phyloP scores from a whole-genome alignment of 2,329 filamentous ascomycete genomes.

The Phaeosphaeriaceae sp. region DNA sequence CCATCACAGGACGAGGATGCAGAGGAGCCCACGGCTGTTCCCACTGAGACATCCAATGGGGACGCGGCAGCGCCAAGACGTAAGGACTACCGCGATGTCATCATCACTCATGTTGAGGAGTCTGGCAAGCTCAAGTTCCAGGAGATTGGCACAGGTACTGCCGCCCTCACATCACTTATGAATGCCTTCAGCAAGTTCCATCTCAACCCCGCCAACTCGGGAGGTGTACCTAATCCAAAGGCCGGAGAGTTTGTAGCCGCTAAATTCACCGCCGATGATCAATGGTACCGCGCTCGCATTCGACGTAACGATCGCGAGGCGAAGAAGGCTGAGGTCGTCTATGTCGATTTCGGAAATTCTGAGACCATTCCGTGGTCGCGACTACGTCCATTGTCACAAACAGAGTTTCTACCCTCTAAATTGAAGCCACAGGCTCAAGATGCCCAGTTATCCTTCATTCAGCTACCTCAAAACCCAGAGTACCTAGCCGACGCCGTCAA shows the following conservation, averaged over 20 bases:
- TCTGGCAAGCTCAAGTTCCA: slow-evolving; percentile 88
- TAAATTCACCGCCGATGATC: slow-evolving; percentile 84
- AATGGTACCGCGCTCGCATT: slow-evolving; percentile 94
- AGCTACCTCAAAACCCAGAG: slow-evolving; percentile 81
- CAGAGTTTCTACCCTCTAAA: slow-evolving; percentile 75
- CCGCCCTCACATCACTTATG: slow-evolving; percentile 86
- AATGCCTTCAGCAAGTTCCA: slow-evolving; percentile 90
- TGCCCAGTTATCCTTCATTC: slow-evolving; percentile 84
- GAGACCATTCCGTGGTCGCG: slow-evolving; percentile 86
- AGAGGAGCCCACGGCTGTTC: slow-evolving; percentile 53
- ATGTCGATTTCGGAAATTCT: slow-evolving; percentile 95
- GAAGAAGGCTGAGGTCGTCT: slow-evolving; percentile 86
- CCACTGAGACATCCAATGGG: slow-evolving; percentile 56
- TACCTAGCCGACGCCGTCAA: slow-evolving; percentile 78
- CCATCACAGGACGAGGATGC: slow-evolving; percentile 80
- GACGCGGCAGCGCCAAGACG: slow-evolving; percentile 66
- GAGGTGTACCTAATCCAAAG: slow-evolving; percentile 77
- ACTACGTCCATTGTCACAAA: slow-evolving; percentile 79
- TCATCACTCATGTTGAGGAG: slow-evolving; percentile 87
- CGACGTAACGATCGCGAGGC: slow-evolving; percentile 90
- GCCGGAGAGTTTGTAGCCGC: slow-evolving; percentile 90
- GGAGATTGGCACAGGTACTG: slow-evolving; percentile 84
- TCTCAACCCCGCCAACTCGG: slow-evolving; percentile 79
- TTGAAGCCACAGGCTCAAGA: slow-evolving; percentile 88
- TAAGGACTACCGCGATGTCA: slow-evolving; percentile 92